Evolutionary conservation across 805 yeast genomes (phyloP).

Genomic region (Komagataella mondaviorum): DNA sequence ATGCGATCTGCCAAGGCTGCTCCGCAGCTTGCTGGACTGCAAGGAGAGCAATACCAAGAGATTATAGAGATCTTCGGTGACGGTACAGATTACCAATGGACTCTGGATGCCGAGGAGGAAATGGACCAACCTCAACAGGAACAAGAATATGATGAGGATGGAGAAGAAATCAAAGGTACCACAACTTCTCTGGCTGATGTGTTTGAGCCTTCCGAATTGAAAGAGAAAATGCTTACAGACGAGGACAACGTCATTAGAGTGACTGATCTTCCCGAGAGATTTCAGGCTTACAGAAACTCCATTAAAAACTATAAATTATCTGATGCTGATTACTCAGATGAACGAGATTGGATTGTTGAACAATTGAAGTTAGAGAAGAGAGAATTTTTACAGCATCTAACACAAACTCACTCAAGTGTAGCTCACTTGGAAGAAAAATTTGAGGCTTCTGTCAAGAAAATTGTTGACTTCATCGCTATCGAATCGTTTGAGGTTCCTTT

Average conservation of each 20-base stretch:
- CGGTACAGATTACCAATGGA: slow-evolving; percentile 97
- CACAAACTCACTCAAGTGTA: slow-evolving; percentile 9
- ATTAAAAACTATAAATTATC: slow-evolving; percentile 57
- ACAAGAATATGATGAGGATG: slow-evolving; percentile 32
- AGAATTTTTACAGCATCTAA: slow-evolving; percentile 17
- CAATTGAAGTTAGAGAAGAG: slow-evolving; percentile 46
- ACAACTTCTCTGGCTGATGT: slow-evolving; percentile 69
- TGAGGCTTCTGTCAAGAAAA: slow-evolving; percentile 56
- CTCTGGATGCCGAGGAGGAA: slow-evolving; percentile 74
- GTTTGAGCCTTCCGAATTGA: slow-evolving; percentile 87
- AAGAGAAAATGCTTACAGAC: slow-evolving; percentile 82
- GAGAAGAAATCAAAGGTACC: slow-evolving; percentile 15
- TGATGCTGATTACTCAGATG: slow-evolving; percentile 54
- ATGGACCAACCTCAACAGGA: slow-evolving; percentile 34
- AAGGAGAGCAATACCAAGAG: slow-evolving; percentile 85
- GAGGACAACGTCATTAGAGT: slow-evolving; percentile 81
- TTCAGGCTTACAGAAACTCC: slow-evolving; percentile 58
- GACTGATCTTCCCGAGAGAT: slow-evolving; percentile 87
- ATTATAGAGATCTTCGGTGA: slow-evolving; percentile 93
- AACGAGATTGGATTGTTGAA: slow-evolving; percentile 72
- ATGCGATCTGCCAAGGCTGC: slow-evolving; percentile 18
- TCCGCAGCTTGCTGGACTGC: slow-evolving; percentile 31
- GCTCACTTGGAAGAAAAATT: slow-evolving; percentile 33
- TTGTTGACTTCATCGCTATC: slow-evolving; percentile 55
- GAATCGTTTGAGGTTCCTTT: slow-evolving; percentile 88